These are phyloP conservation scores for Hebeloma cylindrosporum DNA, from an alignment of 768 basidiomycete genomes.

Conservation along the genomic window DNA sequence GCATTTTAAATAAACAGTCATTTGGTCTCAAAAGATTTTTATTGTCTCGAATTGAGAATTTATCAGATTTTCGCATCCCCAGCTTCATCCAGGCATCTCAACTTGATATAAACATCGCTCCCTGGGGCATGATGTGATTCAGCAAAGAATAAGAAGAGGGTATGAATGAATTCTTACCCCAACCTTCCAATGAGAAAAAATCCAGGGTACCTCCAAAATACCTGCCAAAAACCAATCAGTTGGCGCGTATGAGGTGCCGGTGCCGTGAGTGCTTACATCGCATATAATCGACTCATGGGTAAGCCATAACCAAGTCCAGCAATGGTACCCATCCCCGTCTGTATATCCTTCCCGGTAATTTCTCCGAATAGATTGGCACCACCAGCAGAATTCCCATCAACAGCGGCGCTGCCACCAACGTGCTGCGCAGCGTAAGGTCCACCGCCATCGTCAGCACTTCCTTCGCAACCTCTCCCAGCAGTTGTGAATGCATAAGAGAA, in stretches of 20 bases:
- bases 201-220: conserved; percentile 90
- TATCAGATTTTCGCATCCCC: conserved; percentile 42
- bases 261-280: conserved; percentile 49
- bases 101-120: conserved; percentile 50
- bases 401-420: conserved; percentile 67
- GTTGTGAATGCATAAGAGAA: conserved; percentile 95
- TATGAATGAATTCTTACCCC: conserved; percentile 53
- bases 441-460: conserved; percentile 42
- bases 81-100: conserved; percentile 51
- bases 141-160: background rate
- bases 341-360: conserved; percentile 74
- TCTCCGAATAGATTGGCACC: conserved; percentile 68
- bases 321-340: conserved; percentile 84
- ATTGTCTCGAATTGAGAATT: background rate
- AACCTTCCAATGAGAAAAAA: conserved; percentile 78
- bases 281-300: conserved; percentile 77
- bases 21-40: background rate
- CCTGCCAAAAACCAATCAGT: conserved; percentile 28
- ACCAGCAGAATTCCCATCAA: conserved; percentile 42
- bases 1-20: conserved; percentile 20
- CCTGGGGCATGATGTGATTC: conserved; percentile 28
- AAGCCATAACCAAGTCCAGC: conserved; percentile 88
- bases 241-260: conserved; percentile 1
- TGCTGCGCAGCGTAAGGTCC: conserved; percentile 81
- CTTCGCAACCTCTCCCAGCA: conserved; percentile 52